Conservation (phyloP, 1,139 yeast species). For the Geotrichum bryndzae region DNA sequence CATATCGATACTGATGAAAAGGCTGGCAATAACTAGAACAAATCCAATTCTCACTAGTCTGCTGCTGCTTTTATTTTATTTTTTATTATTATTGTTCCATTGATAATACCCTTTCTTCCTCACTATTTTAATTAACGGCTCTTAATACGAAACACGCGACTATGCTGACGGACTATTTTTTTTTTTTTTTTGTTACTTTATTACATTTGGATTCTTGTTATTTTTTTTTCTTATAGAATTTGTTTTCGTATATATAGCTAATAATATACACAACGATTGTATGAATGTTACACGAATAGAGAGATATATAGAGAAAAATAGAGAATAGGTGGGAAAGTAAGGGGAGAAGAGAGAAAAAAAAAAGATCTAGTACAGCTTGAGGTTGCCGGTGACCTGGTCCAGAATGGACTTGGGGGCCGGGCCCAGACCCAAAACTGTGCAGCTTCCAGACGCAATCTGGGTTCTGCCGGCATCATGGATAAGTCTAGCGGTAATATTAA, state of each 20-base stretch:
- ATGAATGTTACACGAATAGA: neutral
- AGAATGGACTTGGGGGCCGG: slow-evolving; percentile 88
- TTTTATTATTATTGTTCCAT: neutral
- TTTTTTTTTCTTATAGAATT: neutral
- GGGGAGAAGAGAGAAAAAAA: neutral
- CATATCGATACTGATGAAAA: slow-evolving; percentile 27
- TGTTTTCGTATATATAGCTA: neutral
- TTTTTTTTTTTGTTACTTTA: neutral
- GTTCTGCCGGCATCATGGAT: slow-evolving; percentile 97
- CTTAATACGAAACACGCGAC: neutral
- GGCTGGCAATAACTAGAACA: neutral
- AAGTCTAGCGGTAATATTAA: slow-evolving; percentile 70
- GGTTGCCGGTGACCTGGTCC: slow-evolving; percentile 73
- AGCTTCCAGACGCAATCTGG: slow-evolving; percentile 89
- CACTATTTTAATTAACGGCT: neutral
- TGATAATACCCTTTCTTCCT: neutral
- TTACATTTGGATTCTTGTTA: neutral
- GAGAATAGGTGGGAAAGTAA: neutral
- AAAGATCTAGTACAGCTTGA: slow-evolving; percentile 58
- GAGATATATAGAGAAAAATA: neutral
- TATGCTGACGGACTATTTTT: neutral
- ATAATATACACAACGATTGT: neutral
- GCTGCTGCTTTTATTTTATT: neutral
- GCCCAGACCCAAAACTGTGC: slow-evolving; percentile 90
- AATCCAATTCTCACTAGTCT: neutral